Evolutionary conservation across 345 rosid species (phyloP).

Genomic region (Odontarrhena argentea): DNA sequence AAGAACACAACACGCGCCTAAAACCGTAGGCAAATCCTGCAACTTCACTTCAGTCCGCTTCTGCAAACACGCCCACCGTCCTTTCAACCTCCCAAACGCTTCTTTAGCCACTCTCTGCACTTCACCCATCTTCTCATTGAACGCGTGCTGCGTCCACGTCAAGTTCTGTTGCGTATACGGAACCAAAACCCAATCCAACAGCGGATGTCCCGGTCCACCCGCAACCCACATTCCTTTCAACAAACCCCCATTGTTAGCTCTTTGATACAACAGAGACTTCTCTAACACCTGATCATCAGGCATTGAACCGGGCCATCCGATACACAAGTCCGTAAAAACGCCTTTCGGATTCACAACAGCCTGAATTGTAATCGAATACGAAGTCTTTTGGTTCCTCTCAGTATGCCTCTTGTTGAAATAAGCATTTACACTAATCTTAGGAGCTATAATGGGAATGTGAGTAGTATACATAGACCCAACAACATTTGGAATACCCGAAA

Average conservation of each 20-base stretch:
- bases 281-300: conserved; percentile 76
- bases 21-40: conserved; percentile 74
- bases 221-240: conserved; percentile 70
- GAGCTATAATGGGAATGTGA: conserved; percentile 83
- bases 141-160: conserved; percentile 86
- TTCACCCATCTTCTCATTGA: conserved; percentile 75
- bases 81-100: conserved; percentile 72
- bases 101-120: conserved; percentile 60
- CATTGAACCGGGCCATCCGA: conserved; percentile 93
- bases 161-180: conserved; percentile 73
- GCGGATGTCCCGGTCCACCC: conserved; percentile 66
- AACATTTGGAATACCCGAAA: conserved; percentile 68
- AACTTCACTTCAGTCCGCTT: conserved; percentile 75
- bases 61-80: conserved; percentile 80
- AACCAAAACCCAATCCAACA: conserved; percentile 81
- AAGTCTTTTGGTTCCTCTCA: conserved; percentile 77
- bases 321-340: conserved; percentile 77
- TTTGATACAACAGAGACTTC: conserved; percentile 67
- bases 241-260: conserved; percentile 66
- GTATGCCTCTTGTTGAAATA: conserved; percentile 80
- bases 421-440: conserved; percentile 70
- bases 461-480: conserved; percentile 84
- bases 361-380: conserved; percentile 72
- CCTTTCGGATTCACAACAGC: conserved; percentile 75
- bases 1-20: conserved; percentile 82